A percentile compares a stretch with the other conserved stretches of the same genome.
Conservation (phyloP, 2,329 filamentous ascomycete genomes). For the Penicillium sclerotiorum region DNA sequence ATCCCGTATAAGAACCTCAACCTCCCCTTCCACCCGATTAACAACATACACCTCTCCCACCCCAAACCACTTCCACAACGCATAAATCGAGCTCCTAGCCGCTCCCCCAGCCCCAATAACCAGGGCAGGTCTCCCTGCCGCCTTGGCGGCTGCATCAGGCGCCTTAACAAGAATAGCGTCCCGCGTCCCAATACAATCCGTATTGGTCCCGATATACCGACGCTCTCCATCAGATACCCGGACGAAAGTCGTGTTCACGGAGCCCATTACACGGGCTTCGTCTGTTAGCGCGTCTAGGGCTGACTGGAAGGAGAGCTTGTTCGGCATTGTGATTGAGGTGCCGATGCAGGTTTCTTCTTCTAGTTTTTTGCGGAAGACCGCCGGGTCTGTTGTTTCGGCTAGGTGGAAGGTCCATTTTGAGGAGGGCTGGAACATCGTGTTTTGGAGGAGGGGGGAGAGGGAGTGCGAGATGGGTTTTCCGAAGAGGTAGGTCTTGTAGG, state of each 20-base stretch:
- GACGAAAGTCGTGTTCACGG: slow-evolving; percentile 38
- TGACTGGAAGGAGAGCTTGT: neutral
- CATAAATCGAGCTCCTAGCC: slow-evolving; percentile 20
- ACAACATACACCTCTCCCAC: slow-evolving; percentile 21
- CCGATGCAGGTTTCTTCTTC: slow-evolving; percentile 24
- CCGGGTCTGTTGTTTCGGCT: neutral
- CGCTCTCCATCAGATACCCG: slow-evolving; percentile 44
- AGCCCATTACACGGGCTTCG: slow-evolving; percentile 7
- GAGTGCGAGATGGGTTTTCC: slow-evolving; percentile 10
- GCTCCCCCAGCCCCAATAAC: slow-evolving; percentile 23
- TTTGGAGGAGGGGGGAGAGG: neutral
- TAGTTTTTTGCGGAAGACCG: neutral
- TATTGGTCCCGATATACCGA: slow-evolving; percentile 69
- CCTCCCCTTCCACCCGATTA: slow-evolving; percentile 21
- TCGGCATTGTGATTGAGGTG: slow-evolving; percentile 3
- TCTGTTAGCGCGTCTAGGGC: neutral
- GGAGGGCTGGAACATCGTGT: neutral
- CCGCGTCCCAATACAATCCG: slow-evolving; percentile 73
- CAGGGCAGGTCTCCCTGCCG: slow-evolving; percentile 10
- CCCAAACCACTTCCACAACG: slow-evolving; percentile 22
- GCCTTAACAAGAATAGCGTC: slow-evolving; percentile 42
- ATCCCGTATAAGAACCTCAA: slow-evolving; percentile 16
- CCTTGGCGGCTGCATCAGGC: neutral
- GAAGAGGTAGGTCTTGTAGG: slow-evolving; percentile 6
- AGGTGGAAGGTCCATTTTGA: slow-evolving; percentile 28